phyloP scores from a whole-genome alignment of 306 rosid genomes.

The Cucumis melo region DNA sequence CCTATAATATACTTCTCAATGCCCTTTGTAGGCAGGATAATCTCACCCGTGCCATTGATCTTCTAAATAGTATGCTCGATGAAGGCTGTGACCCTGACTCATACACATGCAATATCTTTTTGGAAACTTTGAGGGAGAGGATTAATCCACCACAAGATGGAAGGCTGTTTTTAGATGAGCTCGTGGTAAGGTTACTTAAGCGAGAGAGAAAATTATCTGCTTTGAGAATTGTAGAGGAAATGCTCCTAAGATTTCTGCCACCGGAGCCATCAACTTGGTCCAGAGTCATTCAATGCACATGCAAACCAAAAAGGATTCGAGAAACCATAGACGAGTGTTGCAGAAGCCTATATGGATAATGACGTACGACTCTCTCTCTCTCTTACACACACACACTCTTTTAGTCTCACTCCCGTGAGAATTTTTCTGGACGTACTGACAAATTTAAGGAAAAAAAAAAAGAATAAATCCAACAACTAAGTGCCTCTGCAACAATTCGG shows the following conservation, averaged over 20 bases:
- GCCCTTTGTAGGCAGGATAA: constrained; percentile 50
- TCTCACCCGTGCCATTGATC: constrained; percentile 52
- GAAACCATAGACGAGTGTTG: constrained; percentile 46
- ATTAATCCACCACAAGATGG: constrained; percentile 74
- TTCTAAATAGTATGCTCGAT: constrained; percentile 65
- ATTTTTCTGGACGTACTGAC: not conserved
- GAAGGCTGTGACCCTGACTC: constrained; percentile 72
- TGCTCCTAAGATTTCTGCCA: constrained; percentile 51
- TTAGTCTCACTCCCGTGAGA: not conserved
- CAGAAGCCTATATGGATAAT: constrained; percentile 28
- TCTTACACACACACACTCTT: not conserved
- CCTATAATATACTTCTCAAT: constrained; percentile 61
- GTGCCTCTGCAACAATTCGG: not conserved
- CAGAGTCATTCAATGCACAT: constrained; percentile 39
- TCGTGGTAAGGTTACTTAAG: constrained; percentile 54
- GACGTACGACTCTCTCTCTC: not conserved
- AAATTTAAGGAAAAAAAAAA: not conserved
- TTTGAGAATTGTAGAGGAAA: constrained; percentile 45
- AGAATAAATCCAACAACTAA: not conserved
- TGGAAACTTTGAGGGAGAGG: constrained; percentile 54
- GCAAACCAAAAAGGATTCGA: constrained; percentile 41
- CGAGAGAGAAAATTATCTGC: constrained; percentile 46
- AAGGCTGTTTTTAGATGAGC: constrained; percentile 74
- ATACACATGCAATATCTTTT: constrained; percentile 57
- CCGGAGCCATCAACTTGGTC: constrained; percentile 78